Conservation (phyloP, 2,329 filamentous ascomycete species). For the Cytospora leucostoma region DNA sequence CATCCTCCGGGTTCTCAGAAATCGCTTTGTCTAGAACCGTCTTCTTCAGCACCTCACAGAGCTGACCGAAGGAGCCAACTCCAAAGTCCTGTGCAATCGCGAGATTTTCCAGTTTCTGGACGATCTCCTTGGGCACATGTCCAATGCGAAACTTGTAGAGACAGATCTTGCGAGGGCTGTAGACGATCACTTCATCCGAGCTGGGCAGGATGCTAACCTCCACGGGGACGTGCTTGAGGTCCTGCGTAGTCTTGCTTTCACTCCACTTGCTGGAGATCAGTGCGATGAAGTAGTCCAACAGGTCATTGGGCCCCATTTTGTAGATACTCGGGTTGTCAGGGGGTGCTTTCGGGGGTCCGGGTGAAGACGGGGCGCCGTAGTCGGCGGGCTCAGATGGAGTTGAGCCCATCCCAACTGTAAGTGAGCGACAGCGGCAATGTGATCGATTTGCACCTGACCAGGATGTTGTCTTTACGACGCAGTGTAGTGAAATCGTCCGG, state of each 20-base stretch:
- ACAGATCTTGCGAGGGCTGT: neutral
- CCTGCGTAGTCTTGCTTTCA: neutral
- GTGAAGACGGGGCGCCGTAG: neutral
- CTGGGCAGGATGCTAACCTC: too few species aligned
- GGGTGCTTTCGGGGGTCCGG: neutral
- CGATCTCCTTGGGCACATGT: neutral
- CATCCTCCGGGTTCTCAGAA: neutral
- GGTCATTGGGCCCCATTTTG: neutral
- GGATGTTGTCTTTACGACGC: neutral
- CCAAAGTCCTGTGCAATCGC: neutral
- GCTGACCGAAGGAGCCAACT: neutral
- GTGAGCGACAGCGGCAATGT: neutral
- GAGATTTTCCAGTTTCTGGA: neutral
- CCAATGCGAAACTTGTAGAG: neutral
- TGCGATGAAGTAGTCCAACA: neutral
- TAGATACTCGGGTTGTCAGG: neutral
- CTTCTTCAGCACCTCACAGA: neutral
- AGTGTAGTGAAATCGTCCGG: neutral
- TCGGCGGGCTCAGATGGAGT: neutral
- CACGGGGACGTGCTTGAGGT: neutral
- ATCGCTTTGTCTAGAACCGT: neutral
- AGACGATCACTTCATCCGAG: neutral
- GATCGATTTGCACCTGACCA: neutral
- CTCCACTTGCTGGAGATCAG: neutral
- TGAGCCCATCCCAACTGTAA: neutral